These are phyloP conservation scores for Verticillium nonalfalfae DNA, from an alignment of 2,329 filamentous ascomycete species.

Conservation along the genomic window DNA sequence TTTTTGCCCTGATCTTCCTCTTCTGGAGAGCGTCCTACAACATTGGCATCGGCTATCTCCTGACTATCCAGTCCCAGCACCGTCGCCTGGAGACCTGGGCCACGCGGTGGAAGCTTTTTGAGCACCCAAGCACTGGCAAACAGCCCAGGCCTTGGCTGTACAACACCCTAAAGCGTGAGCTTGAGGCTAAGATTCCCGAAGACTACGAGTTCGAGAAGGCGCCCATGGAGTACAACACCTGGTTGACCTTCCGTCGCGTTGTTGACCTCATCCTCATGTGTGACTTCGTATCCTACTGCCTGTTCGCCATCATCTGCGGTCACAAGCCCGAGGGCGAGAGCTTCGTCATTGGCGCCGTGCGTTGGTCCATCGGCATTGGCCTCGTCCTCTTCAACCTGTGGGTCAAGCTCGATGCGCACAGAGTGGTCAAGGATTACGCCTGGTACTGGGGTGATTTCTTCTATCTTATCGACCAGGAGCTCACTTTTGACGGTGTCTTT, in stretches of 20 bases:
- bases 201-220: slow-evolving; percentile 93
- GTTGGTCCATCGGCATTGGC: slow-evolving; percentile 72
- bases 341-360: slow-evolving; percentile 58
- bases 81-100: slow-evolving; percentile 84
- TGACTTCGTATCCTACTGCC: slow-evolving; percentile 94
- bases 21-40: slow-evolving; percentile 95
- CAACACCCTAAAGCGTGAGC: slow-evolving; percentile 75
- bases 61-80: slow-evolving; percentile 86
- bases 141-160: slow-evolving; percentile 82
- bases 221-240: slow-evolving; percentile 97
- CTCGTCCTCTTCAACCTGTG: slow-evolving; percentile 93
- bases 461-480: slow-evolving; percentile 93
- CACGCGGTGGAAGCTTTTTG: slow-evolving; percentile 78
- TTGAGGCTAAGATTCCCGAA: slow-evolving; percentile 88
- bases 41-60: slow-evolving; percentile 82
- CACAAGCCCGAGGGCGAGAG: slow-evolving; percentile 69
- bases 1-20: slow-evolving; percentile 78
- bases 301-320: slow-evolving; percentile 87
- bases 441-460: slow-evolving; percentile 99
- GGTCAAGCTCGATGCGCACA: slow-evolving; percentile 96
- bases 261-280: slow-evolving; percentile 98
- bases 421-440: slow-evolving; percentile 97
- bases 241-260: slow-evolving; percentile 90
- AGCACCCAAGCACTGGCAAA: slow-evolving; percentile 70
- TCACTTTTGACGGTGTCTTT: slow-evolving; percentile 98